Evolutionary conservation across 2,329 filamentous ascomycete genomes (phyloP).

Genomic region (Periconia digitata): DNA sequence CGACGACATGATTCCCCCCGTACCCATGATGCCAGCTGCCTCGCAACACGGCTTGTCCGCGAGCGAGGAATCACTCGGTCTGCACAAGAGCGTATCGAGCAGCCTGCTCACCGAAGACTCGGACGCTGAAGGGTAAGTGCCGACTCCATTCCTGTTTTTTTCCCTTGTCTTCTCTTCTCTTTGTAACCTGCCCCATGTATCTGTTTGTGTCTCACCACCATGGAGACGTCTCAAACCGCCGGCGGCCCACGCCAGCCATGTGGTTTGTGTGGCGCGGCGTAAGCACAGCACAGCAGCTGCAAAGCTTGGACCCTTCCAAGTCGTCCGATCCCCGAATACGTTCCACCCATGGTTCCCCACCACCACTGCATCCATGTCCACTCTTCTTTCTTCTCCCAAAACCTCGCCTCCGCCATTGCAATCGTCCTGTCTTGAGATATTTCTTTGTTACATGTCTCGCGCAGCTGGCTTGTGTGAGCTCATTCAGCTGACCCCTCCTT

Average conservation of each 20-base stretch:
- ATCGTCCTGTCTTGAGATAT: slow-evolving; percentile 5
- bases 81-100: slow-evolving; percentile 50
- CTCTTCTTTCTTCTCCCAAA: no score
- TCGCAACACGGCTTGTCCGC: slow-evolving; percentile 10
- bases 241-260: background rate
- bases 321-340: background rate
- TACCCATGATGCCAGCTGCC: slow-evolving; percentile 4
- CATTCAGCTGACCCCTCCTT: slow-evolving; percentile 20
- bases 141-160: slow-evolving; percentile 5
- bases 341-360: slow-evolving; percentile 12
- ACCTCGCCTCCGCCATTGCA: no score
- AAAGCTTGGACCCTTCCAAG: slow-evolving; percentile 18
- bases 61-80: slow-evolving; percentile 47
- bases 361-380: slow-evolving; percentile 13
- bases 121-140: slow-evolving; percentile 53
- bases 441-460: slow-evolving; percentile 17
- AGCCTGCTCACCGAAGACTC: slow-evolving; percentile 55
- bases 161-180: slow-evolving; percentile 8
- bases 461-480: slow-evolving; percentile 12
- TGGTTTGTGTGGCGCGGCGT: slow-evolving; percentile 6
- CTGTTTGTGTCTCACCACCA: slow-evolving; percentile 10
- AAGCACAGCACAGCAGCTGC: slow-evolving; percentile 12
- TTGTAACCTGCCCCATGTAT: background rate
- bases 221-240: slow-evolving; percentile 1
- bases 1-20: slow-evolving; percentile 18